These are phyloP conservation scores for Haplosporangium sp. DNA, from an alignment of 371 early-diverging fungal species.

Conservation along the genomic window DNA sequence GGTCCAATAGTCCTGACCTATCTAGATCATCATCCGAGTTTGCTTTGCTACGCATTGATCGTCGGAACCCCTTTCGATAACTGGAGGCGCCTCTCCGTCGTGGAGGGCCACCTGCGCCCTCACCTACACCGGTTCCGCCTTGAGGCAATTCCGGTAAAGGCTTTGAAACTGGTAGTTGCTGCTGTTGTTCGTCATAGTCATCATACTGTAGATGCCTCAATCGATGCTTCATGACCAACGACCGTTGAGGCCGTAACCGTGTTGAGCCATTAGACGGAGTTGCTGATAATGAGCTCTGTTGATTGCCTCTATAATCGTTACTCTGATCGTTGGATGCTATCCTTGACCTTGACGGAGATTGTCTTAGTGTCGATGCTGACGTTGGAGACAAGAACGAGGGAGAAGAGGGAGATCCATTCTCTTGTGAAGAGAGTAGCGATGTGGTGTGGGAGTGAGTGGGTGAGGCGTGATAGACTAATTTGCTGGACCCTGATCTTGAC, in stretches of 20 bases:
- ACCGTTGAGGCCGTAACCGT: conserved; percentile 4
- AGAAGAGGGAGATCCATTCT: neutral
- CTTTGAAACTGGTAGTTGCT: conserved; percentile 14
- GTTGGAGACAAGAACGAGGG: neutral
- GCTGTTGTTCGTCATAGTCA: conserved; percentile 7
- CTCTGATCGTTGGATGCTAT: neutral
- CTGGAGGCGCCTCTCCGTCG: neutral
- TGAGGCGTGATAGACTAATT: neutral
- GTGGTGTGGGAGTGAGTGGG: neutral
- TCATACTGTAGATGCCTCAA: conserved; percentile 22
- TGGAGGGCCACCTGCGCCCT: neutral
- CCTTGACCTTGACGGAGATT: too few species aligned
- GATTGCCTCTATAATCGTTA: neutral
- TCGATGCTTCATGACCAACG: conserved; percentile 23
- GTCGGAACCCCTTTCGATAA: too few species aligned
- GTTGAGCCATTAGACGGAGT: neutral
- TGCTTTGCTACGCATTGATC: too few species aligned
- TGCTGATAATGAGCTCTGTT: neutral
- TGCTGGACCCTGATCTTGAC: neutral
- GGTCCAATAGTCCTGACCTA: conserved; percentile 8
- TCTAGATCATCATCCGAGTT: conserved; percentile 5
- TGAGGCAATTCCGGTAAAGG: conserved; percentile 1
- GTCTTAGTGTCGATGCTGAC: neutral
- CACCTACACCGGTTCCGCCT: neutral
- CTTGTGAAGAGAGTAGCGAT: conserved; percentile 8